Conservation (phyloP, 495 filamentous ascomycete genomes). For the Aspergillus funiculosus region DNA sequence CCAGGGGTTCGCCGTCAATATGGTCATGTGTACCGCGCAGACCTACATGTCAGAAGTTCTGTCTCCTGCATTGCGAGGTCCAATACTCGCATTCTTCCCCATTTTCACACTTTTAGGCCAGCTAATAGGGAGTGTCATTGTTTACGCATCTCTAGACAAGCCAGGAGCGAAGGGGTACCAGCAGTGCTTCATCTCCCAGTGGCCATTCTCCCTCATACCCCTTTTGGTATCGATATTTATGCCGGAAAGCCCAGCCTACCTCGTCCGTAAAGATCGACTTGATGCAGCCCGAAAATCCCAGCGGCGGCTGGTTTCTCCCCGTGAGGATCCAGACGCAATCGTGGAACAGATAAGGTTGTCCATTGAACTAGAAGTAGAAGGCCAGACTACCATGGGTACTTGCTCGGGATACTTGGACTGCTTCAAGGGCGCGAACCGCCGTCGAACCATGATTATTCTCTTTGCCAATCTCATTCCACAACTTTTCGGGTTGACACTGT, state of each 20-base stretch:
- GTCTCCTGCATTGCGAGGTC: slow-evolving; percentile 36
- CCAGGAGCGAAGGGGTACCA: slow-evolving; percentile 19
- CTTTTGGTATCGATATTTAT: slow-evolving; percentile 61
- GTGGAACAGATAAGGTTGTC: slow-evolving; percentile 21
- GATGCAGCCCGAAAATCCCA: slow-evolving; percentile 48
- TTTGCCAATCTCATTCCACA: slow-evolving; percentile 31
- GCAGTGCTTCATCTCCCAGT: slow-evolving; percentile 30
- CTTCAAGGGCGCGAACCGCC: slow-evolving; percentile 38
- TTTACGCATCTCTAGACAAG: slow-evolving; percentile 24
- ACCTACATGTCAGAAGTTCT: slow-evolving; percentile 46
- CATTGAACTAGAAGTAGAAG: slow-evolving; percentile 24
- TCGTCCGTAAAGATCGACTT: slow-evolving; percentile 58
- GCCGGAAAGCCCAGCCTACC: slow-evolving; percentile 72
- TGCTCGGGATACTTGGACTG: slow-evolving; percentile 36
- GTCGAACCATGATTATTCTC: slow-evolving; percentile 43
- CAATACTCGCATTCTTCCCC: slow-evolving; percentile 40
- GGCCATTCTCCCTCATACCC: slow-evolving; percentile 41
- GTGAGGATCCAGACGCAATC: slow-evolving; percentile 12
- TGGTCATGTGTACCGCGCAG: slow-evolving; percentile 36
- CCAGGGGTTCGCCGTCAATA: slow-evolving; percentile 39
- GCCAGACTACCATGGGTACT: slow-evolving; percentile 13
- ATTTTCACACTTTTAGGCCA: slow-evolving; percentile 43
- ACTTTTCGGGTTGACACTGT: slow-evolving; percentile 29
- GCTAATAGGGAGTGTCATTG: slow-evolving; percentile 38
- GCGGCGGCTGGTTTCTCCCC: slow-evolving; percentile 14